A percentile compares a stretch with the other conserved stretches of the same genome.
Evolutionary conservation across 169 alveolate genomes (phyloP).

Genomic region (Plasmodium vinckei): DNA sequence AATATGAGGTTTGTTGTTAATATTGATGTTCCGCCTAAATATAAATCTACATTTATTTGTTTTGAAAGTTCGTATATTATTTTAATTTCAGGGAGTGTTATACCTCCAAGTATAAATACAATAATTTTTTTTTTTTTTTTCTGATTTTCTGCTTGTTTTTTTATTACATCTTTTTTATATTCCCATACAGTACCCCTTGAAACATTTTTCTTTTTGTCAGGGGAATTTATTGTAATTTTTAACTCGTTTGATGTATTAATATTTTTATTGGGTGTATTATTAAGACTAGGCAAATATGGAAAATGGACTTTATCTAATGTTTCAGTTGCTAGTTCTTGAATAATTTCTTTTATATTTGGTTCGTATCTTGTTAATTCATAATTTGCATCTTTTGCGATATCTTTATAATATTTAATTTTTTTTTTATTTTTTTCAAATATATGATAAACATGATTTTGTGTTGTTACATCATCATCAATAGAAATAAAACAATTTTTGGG

Average conservation of each 20-base stretch:
- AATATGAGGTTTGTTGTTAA: conserved; percentile 28
- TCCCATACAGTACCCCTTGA: conserved; percentile 52
- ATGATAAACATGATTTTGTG: not conserved
- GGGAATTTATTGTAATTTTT: too few species aligned
- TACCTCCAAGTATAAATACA: conserved; percentile 86
- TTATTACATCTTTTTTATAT: conserved; percentile 24
- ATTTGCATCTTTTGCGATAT: conserved; percentile 33
- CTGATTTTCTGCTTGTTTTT: conserved; percentile 16
- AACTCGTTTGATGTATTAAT: not conserved
- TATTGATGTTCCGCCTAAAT: conserved; percentile 86
- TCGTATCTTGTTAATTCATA: conserved; percentile 60
- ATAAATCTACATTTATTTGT: conserved; percentile 80
- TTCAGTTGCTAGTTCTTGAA: conserved; percentile 34
- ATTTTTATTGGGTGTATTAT: not conserved
- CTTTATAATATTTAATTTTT: conserved; percentile 41
- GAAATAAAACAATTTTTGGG: not conserved
- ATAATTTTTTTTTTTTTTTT: conserved; percentile 76
- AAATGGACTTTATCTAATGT: conserved; percentile 28
- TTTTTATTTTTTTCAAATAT: conserved; percentile 34
- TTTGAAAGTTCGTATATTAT: conserved; percentile 80
- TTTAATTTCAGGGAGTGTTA: conserved; percentile 87
- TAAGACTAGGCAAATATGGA: conserved; percentile 27
- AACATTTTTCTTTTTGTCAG: conserved; percentile 24
- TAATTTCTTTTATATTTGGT: conserved; percentile 70
- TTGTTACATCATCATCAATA: not conserved